A percentile compares a stretch with the other conserved stretches of the same genome.
Conservation (phyloP, 768 basidiomycete species). For the Hortiboletus campestris region DNA sequence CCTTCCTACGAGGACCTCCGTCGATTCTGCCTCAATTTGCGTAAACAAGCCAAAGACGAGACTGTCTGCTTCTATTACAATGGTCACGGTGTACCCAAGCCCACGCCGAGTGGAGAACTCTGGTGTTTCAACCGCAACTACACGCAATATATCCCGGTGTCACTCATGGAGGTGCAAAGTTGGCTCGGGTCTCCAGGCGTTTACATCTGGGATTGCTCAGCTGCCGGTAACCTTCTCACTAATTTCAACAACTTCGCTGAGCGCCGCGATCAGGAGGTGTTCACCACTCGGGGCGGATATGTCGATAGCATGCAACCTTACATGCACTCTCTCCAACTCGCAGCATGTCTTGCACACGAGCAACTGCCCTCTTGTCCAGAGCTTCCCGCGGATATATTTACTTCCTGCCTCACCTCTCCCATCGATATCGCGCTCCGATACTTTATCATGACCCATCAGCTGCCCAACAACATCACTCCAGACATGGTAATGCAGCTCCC, state of each 20-base stretch:
- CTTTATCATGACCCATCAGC: slow-evolving; percentile 87
- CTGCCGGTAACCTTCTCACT: slow-evolving; percentile 88
- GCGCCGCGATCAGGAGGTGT: slow-evolving; percentile 67
- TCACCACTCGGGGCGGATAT: slow-evolving; percentile 56
- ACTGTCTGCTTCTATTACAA: slow-evolving; percentile 97
- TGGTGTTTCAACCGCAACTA: slow-evolving; percentile 99
- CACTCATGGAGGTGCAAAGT: slow-evolving; percentile 86
- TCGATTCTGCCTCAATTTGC: slow-evolving; percentile 76
- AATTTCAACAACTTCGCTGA: slow-evolving; percentile 86
- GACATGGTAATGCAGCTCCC: slow-evolving; percentile 96
- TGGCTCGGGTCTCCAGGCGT: slow-evolving; percentile 96
- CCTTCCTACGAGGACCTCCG: slow-evolving; percentile 93
- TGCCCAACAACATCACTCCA: slow-evolving; percentile 74
- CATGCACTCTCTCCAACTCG: slow-evolving; percentile 89
- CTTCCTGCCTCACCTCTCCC: slow-evolving; percentile 94
- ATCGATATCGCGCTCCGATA: slow-evolving; percentile 97
- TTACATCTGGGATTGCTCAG: slow-evolving; percentile 98
- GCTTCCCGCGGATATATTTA: slow-evolving; percentile 96
- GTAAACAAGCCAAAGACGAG: slow-evolving; percentile 90
- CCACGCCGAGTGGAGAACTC: slow-evolving; percentile 91
- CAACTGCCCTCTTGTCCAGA: slow-evolving; percentile 93
- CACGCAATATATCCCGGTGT: slow-evolving; percentile 98
- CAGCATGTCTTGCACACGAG: slow-evolving; percentile 90
- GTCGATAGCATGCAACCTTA: slow-evolving; percentile 63
- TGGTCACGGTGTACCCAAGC: slow-evolving; percentile 97